A percentile compares a stretch with the other conserved stretches of the same genome.
Conservation (phyloP, 495 filamentous ascomycete species). For the Chaetomium tenue region DNA sequence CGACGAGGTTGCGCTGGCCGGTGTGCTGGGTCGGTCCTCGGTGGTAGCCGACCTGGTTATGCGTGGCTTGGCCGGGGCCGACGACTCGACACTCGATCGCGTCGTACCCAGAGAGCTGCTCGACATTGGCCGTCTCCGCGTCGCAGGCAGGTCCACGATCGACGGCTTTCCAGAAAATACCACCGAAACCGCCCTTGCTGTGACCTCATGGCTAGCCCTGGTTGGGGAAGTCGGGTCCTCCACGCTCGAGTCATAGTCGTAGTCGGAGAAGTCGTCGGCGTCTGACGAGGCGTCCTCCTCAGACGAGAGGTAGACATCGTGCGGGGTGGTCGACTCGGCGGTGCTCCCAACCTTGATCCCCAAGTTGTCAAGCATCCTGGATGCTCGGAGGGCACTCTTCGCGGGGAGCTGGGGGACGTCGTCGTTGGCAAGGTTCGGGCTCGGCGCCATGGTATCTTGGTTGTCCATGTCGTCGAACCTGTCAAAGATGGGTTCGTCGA, state of each 20-base stretch:
- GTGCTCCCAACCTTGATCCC: slow-evolving; percentile 41
- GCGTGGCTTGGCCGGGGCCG: slow-evolving; percentile 1
- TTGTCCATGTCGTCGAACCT: slow-evolving; percentile 34
- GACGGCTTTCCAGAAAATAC: slow-evolving; percentile 49
- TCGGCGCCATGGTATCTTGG: slow-evolving; percentile 28
- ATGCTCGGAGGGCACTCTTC: slow-evolving; percentile 45
- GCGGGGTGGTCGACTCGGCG: slow-evolving; percentile 39
- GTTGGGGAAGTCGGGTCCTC: slow-evolving; percentile 39
- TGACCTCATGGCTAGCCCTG: slow-evolving; percentile 47
- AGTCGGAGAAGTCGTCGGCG: slow-evolving; percentile 52
- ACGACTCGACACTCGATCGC: slow-evolving; percentile 32
- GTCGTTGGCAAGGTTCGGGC: slow-evolving; percentile 23
- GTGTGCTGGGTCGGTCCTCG: slow-evolving; percentile 32
- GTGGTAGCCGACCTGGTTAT: slow-evolving; percentile 3
- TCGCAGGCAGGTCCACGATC: slow-evolving; percentile 44
- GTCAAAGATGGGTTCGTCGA: slow-evolving; percentile 33
- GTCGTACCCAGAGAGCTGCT: slow-evolving; percentile 31
- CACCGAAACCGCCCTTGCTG: slow-evolving; percentile 50
- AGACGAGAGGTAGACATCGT: slow-evolving; percentile 51
- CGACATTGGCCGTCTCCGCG: slow-evolving; percentile 40
- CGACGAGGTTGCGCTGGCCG: slow-evolving; percentile 36
- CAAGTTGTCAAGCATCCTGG: slow-evolving; percentile 42
- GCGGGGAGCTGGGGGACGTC: slow-evolving; percentile 38
- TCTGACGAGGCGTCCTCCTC: slow-evolving; percentile 53
- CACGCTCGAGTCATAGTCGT: slow-evolving; percentile 47